Evolutionary conservation across 1,284 basidiomycete genomes (phyloP).

Genomic region (Pseudozyma sp.): DNA sequence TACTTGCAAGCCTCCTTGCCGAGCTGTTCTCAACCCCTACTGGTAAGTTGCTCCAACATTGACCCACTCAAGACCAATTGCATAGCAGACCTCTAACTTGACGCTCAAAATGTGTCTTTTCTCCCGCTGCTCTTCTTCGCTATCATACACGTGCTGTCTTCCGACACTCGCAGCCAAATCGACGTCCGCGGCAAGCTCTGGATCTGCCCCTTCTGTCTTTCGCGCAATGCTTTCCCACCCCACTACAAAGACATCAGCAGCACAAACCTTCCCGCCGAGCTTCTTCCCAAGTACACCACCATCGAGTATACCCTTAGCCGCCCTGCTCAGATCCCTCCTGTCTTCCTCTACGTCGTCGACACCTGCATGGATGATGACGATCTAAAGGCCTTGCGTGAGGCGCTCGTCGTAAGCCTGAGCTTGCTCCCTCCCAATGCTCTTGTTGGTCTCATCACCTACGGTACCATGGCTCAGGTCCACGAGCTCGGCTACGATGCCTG

Average conservation of each 20-base stretch:
- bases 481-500: conserved; percentile 97
- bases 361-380: conserved; percentile 97
- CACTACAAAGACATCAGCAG: conserved; percentile 99
- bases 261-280: conserved; percentile 94
- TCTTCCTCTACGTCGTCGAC: conserved; percentile 97
- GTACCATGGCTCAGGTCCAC: conserved; percentile 99
- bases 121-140: neutral
- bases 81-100: too few species aligned
- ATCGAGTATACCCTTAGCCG: conserved; percentile 97
- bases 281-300: conserved; percentile 97
- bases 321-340: conserved; percentile 89
- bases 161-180: conserved; percentile 79
- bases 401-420: conserved; percentile 90
- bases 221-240: conserved; percentile 95
- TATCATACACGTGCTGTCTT: neutral
- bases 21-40: conserved; percentile 96
- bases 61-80: neutral
- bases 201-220: conserved; percentile 99
- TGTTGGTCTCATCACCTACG: conserved; percentile 94
- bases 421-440: conserved; percentile 92
- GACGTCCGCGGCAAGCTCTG: conserved; percentile 98
- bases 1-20: conserved; percentile 96
- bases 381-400: conserved; percentile 91
- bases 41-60: conserved; percentile 73
- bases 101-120: too few species aligned